Evolutionary conservation across 2,329 filamentous ascomycete species (phyloP).

Genomic region (Hypoxylon sp.): DNA sequence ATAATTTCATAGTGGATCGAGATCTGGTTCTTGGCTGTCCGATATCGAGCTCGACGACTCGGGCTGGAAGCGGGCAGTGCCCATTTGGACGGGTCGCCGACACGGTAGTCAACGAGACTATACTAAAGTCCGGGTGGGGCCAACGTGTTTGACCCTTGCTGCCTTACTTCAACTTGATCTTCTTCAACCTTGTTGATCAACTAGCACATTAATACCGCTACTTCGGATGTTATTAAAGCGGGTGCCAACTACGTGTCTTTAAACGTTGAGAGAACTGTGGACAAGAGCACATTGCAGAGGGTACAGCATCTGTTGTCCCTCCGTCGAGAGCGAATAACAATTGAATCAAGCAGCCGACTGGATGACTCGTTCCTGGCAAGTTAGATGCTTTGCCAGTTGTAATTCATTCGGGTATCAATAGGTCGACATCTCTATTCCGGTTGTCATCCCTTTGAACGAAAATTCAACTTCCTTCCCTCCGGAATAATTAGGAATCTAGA

Average conservation of each 20-base stretch:
- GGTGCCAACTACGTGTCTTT: conserved; percentile 18
- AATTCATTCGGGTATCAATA: conserved; percentile 8
- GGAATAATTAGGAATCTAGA: conserved; percentile 24
- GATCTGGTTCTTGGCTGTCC: conserved; percentile 30
- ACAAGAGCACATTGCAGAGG: conserved; percentile 3
- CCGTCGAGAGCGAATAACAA: not conserved
- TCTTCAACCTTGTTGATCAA: conserved; percentile 12
- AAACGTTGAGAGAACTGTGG: conserved; percentile 20
- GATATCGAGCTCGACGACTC: conserved; percentile 27
- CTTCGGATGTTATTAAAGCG: conserved; percentile 21
- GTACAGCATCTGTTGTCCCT: not conserved
- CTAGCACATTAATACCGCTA: conserved; percentile 18
- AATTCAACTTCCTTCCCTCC: conserved; percentile 5
- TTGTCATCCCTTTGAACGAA: conserved; percentile 4
- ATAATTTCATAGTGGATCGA: conserved; percentile 26
- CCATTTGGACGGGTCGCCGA: conserved; percentile 21
- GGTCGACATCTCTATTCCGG: conserved; percentile 1
- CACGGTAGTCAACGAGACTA: conserved; percentile 22
- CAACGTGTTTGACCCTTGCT: conserved; percentile 10
- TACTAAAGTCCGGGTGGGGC: conserved; percentile 12
- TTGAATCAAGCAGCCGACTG: not conserved
- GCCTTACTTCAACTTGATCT: not conserved
- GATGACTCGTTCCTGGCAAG: conserved; percentile 1
- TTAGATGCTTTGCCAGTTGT: not conserved
- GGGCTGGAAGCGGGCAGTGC: conserved; percentile 27